Conservation (phyloP, 768 basidiomycete species). For the Boletus patriciae region DNA sequence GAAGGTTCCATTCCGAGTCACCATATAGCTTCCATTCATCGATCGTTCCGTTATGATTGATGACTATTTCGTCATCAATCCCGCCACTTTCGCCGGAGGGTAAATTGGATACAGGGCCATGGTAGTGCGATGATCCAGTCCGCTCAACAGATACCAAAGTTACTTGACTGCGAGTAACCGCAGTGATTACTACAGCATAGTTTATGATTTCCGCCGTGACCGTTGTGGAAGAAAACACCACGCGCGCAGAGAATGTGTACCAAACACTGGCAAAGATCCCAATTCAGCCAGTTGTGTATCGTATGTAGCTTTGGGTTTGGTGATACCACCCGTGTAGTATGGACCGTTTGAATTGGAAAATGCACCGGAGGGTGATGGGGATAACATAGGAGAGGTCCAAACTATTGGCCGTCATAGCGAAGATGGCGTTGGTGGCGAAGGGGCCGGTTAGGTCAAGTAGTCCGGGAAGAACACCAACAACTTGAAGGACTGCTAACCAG, state of each 20-base stretch:
- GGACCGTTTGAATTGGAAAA: constrained; percentile 59
- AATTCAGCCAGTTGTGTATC: constrained; percentile 43
- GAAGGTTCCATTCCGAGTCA: too few species aligned
- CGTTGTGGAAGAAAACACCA: constrained; percentile 51
- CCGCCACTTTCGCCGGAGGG: too few species aligned
- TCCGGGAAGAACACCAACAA: constrained; percentile 43
- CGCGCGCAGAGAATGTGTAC: constrained; percentile 43
- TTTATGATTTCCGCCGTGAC: constrained; percentile 52
- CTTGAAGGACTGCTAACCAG: constrained; percentile 52
- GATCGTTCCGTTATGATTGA: too few species aligned
- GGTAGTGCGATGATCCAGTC: too few species aligned
- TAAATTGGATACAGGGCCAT: constrained; percentile 58
- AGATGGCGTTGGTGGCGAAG: constrained; percentile 55
- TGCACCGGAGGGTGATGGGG: constrained; percentile 52
- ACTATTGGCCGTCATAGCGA: constrained; percentile 56
- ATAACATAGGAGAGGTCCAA: constrained; percentile 57
- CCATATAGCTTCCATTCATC: neutral
- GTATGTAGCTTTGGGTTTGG: too few species aligned
- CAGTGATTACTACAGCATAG: constrained; percentile 42
- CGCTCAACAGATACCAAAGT: constrained; percentile 53
- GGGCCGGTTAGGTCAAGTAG: constrained; percentile 53
- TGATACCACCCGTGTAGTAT: constrained; percentile 56
- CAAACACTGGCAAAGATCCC: constrained; percentile 46
- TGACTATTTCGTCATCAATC: too few species aligned
- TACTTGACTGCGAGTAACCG: constrained; percentile 10